Evolutionary conservation across 176 grass and related monocot genomes (phyloP), one percentile per base, ranked within the genome.

Genomic region (Urochloa ruziziensis): DNA sequence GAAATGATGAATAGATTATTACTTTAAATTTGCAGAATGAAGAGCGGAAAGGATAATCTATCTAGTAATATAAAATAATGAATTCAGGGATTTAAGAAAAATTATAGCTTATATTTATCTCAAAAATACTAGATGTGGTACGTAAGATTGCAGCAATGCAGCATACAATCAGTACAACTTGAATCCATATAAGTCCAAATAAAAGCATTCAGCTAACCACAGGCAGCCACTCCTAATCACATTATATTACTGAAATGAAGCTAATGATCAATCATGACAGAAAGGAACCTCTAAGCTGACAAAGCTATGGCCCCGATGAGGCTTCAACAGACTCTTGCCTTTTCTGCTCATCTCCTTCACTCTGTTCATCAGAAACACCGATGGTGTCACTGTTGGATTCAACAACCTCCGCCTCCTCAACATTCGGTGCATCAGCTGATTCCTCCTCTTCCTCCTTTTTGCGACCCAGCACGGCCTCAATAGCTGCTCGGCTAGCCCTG

Each of bases 401-500:
- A 42, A 87, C 51, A 80, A 85, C 61, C 67, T 78, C 73, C 28
- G 74, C 86, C 17, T 83, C 83, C 70, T 92, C 82, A 85, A 73
- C 25, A 58, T 78, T 77, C 21, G 51, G 25, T 81, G 78, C 80
- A 43, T 62, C 49, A 79, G 46, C 21, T 32, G 80, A 75, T 53
- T 89, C 84, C 68, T 85, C 63, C 3, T 87, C 88, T 80, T 76
- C 83, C 76, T 84, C 85, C 65, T 43, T 97, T 52, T 84, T 94
- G 74, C 89, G 82, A 78, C 89, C 87, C 32, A 94, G 75, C 53
- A 97, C 85, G 47, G 89, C 84, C 42, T 92, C 89, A 64, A 97
- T 90, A 81, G 94, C 91, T 14, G 91, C 91, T 67, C 88, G 73
- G 82, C 91, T 97, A 56, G 94, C 91, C 62, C 79, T 89, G 3